Conservation (phyloP, 495 filamentous ascomycete genomes). For the Clavariopsis aquatica region DNA sequence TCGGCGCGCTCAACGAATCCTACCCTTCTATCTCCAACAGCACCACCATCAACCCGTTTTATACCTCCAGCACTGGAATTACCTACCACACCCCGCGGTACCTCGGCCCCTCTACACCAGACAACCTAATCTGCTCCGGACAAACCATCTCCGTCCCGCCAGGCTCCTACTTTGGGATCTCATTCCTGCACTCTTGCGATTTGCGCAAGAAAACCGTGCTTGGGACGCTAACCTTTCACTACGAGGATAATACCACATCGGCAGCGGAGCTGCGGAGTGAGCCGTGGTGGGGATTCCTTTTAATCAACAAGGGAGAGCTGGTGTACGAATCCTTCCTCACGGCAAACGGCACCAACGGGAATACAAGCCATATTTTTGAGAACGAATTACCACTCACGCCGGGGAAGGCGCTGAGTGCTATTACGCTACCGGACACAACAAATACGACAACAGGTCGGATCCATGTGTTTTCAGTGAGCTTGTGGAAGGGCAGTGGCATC, state of each 20-base stretch:
- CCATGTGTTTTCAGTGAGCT: neutral
- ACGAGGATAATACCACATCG: neutral
- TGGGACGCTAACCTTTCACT: neutral
- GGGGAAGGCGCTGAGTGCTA: neutral
- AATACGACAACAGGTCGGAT: neutral
- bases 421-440: neutral
- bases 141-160: constrained; percentile 1
- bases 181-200: constrained; percentile 1
- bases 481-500: neutral
- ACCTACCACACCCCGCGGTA: neutral
- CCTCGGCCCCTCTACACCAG: neutral
- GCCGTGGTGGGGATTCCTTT: neutral
- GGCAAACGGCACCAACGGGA: neutral
- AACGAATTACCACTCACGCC: neutral
- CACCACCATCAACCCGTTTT: neutral
- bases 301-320: neutral
- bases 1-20: neutral
- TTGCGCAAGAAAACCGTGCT: neutral
- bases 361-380: neutral
- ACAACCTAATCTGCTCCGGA: neutral
- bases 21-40: neutral
- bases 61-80: neutral
- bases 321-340: neutral
- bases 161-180: neutral
- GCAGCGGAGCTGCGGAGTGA: neutral